A percentile compares a stretch with the other conserved stretches of the same genome.
These are phyloP conservation scores for Mycena haematopus DNA, from an alignment of 768 basidiomycete genomes.

Conservation along the genomic window DNA sequence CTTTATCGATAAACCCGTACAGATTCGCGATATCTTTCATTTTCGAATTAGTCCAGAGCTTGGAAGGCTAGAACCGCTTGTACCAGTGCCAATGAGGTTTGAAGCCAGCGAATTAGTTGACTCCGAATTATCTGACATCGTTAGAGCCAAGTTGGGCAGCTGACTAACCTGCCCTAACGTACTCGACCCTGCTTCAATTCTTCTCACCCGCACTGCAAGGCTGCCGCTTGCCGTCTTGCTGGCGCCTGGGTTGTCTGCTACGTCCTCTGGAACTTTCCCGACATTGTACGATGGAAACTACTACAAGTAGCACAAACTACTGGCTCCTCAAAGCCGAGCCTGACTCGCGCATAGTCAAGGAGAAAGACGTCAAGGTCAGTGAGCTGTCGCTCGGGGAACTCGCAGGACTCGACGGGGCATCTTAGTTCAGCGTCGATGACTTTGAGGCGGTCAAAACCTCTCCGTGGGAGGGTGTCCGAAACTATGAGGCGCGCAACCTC, in stretches of 20 bases:
- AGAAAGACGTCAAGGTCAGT: slow-evolving; percentile 81
- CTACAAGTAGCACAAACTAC: slow-evolving; percentile 34
- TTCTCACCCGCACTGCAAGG: too few relatives aligned
- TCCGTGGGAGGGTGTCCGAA: slow-evolving; percentile 89
- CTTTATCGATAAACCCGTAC: slow-evolving; percentile 65
- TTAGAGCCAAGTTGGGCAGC: background rate
- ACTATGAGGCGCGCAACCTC: slow-evolving; percentile 81
- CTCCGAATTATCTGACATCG: slow-evolving; percentile 33
- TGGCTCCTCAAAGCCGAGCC: slow-evolving; percentile 93
- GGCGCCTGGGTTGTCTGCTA: too few relatives aligned
- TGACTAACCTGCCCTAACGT: too few relatives aligned
- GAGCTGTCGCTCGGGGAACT: background rate
- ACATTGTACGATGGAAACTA: too few relatives aligned
- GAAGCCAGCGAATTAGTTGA: slow-evolving; percentile 50
- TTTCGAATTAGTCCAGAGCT: background rate
- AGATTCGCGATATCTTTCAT: slow-evolving; percentile 56
- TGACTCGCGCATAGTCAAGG: slow-evolving; percentile 82
- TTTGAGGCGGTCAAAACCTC: slow-evolving; percentile 75
- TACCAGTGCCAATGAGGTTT: slow-evolving; percentile 47
- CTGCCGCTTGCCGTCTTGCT: too few relatives aligned
- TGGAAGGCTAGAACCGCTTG: background rate
- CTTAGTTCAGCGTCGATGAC: slow-evolving; percentile 85
- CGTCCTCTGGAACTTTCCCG: too few relatives aligned
- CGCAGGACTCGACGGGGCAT: background rate
- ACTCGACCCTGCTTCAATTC: too few relatives aligned